These are phyloP conservation scores for Tulasnella calospora DNA, from an alignment of 768 basidiomycete genomes.

Conservation along the genomic window DNA sequence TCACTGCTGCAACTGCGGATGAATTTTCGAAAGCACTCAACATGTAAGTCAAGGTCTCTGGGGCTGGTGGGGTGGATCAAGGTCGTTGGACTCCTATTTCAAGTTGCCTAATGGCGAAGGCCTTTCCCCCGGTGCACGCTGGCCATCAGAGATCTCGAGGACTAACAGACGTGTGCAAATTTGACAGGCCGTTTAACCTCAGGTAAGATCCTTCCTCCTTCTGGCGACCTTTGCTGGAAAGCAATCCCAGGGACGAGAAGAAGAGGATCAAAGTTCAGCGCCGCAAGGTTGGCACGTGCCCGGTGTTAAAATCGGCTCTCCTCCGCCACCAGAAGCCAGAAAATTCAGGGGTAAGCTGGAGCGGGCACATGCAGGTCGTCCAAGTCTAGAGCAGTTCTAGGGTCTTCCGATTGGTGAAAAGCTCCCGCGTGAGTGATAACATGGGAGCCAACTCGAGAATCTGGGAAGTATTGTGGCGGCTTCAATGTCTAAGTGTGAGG, in stretches of 20 bases:
- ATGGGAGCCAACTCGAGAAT: not conserved
- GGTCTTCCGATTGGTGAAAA: constrained; percentile 5
- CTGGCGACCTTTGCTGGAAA: not conserved
- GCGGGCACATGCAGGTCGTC: not conserved
- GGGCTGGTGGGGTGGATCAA: not conserved
- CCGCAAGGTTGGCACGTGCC: constrained; percentile 7
- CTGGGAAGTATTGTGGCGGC: not conserved
- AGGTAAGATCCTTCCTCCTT: too few relatives aligned
- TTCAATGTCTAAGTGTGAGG: constrained; percentile 1
- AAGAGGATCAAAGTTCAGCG: not conserved
- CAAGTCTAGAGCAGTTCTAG: not conserved
- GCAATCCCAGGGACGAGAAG: not conserved
- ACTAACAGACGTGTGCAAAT: not conserved
- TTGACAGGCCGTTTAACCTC: not conserved
- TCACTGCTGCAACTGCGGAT: too few relatives aligned
- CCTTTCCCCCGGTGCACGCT: not conserved
- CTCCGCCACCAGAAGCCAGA: constrained; percentile 4
- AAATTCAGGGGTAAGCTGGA: not conserved
- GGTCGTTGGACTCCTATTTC: not conserved
- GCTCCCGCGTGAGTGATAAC: not conserved
- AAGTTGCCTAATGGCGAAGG: not conserved
- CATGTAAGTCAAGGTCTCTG: too few relatives aligned
- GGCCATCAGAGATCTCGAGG: not conserved
- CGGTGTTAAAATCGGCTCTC: not conserved
- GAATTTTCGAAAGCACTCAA: too few relatives aligned